Base-by-base conservation (phyloP, 2,329 filamentous ascomycete species). In the Claviceps paspali region DNA sequence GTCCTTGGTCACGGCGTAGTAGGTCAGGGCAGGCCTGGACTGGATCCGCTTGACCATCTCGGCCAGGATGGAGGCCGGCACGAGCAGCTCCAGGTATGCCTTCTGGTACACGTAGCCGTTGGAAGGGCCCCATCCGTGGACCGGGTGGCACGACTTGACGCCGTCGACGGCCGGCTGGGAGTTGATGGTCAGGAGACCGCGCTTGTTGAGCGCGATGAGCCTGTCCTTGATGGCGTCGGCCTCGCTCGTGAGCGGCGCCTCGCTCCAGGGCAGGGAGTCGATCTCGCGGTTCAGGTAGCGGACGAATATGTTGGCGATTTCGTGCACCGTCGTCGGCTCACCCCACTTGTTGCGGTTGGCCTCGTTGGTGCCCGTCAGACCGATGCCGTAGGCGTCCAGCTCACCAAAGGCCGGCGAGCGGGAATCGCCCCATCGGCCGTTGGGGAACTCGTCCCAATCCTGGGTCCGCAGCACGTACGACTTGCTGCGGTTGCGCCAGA, bases 51-150 rank as follows among this genome's bases (percentile, higher is more conserved):
- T 65, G 45, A 92, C 73, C 43, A 98, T 66, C 52, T 87, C 79
- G 12, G 73, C 64, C 46, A 92, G 82, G 42, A 94, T 59, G 37
- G 81, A 74, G 1, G 87, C 84, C 11, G 86, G 78, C 18, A 96
- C 76, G 3, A 98, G 67, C 21, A 98, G 72, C 59, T 98, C 91
- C 3, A 98, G 70, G 56, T 98, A 98, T 4, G 88, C 83, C 65
- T 98, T 98, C 56, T 98, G 91, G 60, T 96, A 98, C 38, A 96
- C 91, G 53, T 93, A 98, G 41, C 91, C 91, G 49, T 94, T 93
- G 43, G 76, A 71, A 4, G 91, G 91, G 10, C 91, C 91, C 91
- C 91, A 98, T 39, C 91, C 91, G 56, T 92, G 81, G 6, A 92
- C 68, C 0, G 84, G 75, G 53, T 98, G 76, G 4, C 78, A 82